These are phyloP conservation scores for Chaetomium sp. DNA, from an alignment of 2,329 filamentous ascomycete genomes.

Conservation along the genomic window DNA sequence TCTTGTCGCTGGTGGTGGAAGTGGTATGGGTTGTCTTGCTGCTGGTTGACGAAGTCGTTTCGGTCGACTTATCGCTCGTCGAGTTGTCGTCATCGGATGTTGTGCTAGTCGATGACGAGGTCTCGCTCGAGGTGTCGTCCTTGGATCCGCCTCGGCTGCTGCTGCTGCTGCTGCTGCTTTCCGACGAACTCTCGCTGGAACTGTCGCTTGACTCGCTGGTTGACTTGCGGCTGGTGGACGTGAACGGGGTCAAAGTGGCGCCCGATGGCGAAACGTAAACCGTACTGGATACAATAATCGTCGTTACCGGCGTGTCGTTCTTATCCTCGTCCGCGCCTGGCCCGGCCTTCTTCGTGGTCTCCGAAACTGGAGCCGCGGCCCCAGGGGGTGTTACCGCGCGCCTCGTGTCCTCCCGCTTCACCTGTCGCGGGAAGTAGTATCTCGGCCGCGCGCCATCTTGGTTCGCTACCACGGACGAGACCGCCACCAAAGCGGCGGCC, in stretches of 20 bases:
- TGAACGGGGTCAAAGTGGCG: background rate
- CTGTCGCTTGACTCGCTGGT: background rate
- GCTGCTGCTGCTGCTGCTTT: background rate
- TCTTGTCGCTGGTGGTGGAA: background rate
- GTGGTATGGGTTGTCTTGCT: too few species aligned
- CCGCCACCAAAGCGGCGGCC: slow-evolving; percentile 44
- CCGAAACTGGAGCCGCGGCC: background rate
- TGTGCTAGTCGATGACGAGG: too few species aligned
- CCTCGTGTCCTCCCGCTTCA: slow-evolving; percentile 47
- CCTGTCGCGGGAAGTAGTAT: slow-evolving; percentile 52
- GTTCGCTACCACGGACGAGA: slow-evolving; percentile 36
- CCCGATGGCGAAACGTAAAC: slow-evolving; percentile 5
- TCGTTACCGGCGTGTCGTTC: slow-evolving; percentile 3
- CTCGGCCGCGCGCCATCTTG: slow-evolving; percentile 41
- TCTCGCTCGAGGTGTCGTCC: too few species aligned
- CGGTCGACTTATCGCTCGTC: too few species aligned
- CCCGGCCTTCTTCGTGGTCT: slow-evolving; percentile 4
- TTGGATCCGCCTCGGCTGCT: too few species aligned
- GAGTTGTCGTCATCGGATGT: too few species aligned
- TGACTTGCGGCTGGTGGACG: background rate
- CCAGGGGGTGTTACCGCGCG: slow-evolving; percentile 32
- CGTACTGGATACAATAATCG: slow-evolving; percentile 5
- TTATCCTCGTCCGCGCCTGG: background rate
- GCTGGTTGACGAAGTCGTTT: too few species aligned
- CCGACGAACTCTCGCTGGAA: background rate